These are phyloP conservation scores for Wickerhamiella galacta DNA, from an alignment of 805 yeast species.

Conservation along the genomic window DNA sequence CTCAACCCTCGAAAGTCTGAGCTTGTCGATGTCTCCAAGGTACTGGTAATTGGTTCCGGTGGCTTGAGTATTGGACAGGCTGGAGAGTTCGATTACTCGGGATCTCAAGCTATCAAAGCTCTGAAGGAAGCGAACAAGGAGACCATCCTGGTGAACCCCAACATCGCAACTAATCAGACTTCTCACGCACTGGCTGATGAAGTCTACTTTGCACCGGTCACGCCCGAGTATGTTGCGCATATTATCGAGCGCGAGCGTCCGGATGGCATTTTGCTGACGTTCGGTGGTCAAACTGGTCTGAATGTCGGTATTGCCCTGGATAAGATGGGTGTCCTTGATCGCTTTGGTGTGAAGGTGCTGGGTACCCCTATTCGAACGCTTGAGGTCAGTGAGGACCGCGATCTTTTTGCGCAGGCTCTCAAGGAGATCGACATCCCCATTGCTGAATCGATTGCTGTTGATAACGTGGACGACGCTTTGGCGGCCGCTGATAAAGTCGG, in stretches of 20 bases:
- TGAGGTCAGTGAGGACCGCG: slow-evolving; percentile 96
- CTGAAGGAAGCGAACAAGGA: slow-evolving; percentile 74
- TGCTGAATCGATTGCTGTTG: slow-evolving; percentile 94
- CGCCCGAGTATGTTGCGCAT: slow-evolving; percentile 89
- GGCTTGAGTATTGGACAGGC: slow-evolving; percentile 97
- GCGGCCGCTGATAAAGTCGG: slow-evolving; percentile 79
- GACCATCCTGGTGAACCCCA: slow-evolving; percentile 82
- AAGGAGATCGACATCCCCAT: slow-evolving; percentile 91
- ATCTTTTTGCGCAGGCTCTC: slow-evolving; percentile 83
- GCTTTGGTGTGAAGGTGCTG: slow-evolving; percentile 81
- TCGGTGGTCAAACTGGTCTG: slow-evolving; percentile 97
- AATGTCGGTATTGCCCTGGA: slow-evolving; percentile 92
- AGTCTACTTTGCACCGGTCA: slow-evolving; percentile 87
- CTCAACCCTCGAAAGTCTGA: slow-evolving; percentile 19
- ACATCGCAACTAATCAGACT: slow-evolving; percentile 93
- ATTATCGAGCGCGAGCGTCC: slow-evolving; percentile 93
- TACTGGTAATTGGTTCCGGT: slow-evolving; percentile 89
- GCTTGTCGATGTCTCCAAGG: slow-evolving; percentile 72
- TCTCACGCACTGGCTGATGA: slow-evolving; percentile 91
- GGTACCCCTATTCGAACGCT: slow-evolving; percentile 96
- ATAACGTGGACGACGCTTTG: slow-evolving; percentile 80
- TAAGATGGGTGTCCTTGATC: slow-evolving; percentile 82
- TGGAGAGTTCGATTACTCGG: slow-evolving; percentile 90
- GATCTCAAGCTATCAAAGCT: slow-evolving; percentile 96
- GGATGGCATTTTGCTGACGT: slow-evolving; percentile 87